Base-by-base conservation (phyloP, 2,329 filamentous ascomycete species). In the Colletotrichum sp. region DNA sequence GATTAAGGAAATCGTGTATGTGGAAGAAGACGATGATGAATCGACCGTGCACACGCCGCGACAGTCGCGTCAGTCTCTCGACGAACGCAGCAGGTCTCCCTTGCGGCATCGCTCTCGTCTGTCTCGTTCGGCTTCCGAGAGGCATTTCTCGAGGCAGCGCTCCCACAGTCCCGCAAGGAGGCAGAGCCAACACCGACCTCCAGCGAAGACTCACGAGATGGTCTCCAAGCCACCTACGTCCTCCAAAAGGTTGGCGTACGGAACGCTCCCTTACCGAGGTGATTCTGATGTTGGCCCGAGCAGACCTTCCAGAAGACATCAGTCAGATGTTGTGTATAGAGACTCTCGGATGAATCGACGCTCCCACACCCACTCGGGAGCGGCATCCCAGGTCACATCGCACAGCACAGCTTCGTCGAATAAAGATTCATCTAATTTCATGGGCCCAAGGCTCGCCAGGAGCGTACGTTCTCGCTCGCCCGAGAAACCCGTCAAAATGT, bases 401-500 rank as follows among this genome's bases (percentile, higher is more conserved):
- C 75, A 72, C 28, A 78, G 77, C 21, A 68, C 77, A 24, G 63
- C 66, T 5, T 78, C 78, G 6, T 78, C 78, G 6, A 77, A 43
- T 24, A 76, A 65, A 39, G 71, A 52, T 3, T 48, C 71, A 15
- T 69, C 74, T 9, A 71, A 32, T 18, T 66, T 78, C 15, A 43
- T 75, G 52, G 69, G 77, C 12, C 66, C 59, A 32, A 34, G 75
- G 28, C 36, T 75, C 24, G 55, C 74, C 34, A 57, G 68, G 24
- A 71, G 63, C n/a, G 36, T 65, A 10, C 73, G 67, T 28, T 68
- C 67, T 39, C 78, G 79, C n/a, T 78, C 79, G 12, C 69, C 76
- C 36, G 82, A 82, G 4, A 81, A 79, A 69, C 72, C 77, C n/a
- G 52, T 67, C 7, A 83, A 81, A 72, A 74, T 77, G 83, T 84